These are phyloP conservation scores for Infundibulicybe gibba DNA, from an alignment of 768 basidiomycete genomes.

Conservation along the genomic window DNA sequence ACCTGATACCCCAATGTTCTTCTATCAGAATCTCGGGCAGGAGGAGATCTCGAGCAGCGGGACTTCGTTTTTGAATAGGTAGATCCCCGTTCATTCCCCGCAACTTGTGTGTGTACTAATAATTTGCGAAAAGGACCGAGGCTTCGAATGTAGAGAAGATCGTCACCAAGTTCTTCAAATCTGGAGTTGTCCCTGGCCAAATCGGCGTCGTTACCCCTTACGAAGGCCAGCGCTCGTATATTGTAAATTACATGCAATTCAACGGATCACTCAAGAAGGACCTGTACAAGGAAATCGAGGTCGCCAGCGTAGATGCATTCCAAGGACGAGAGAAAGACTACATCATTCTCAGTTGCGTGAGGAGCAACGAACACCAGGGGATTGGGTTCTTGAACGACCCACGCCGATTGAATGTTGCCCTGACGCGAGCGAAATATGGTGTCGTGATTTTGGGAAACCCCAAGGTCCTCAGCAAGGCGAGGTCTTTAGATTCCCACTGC, in stretches of 20 bases:
- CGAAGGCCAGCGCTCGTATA: slow-evolving; percentile 96
- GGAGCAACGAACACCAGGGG: slow-evolving; percentile 99
- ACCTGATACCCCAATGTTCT: slow-evolving; percentile 98
- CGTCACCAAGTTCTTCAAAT: slow-evolving; percentile 99
- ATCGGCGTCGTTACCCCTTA: slow-evolving; percentile 99
- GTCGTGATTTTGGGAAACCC: slow-evolving; percentile 99
- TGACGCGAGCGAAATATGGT: slow-evolving; percentile 97
- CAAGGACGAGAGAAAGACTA: slow-evolving; percentile 99
- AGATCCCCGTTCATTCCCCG: slow-evolving; percentile 8
- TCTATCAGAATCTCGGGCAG: slow-evolving; percentile 98
- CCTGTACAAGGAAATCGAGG: slow-evolving; percentile 98
- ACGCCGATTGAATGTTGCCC: slow-evolving; percentile 90
- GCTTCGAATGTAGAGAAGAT: slow-evolving; percentile 99
- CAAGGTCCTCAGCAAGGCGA: slow-evolving; percentile 96
- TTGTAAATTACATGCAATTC: slow-evolving; percentile 99
- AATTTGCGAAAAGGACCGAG: slow-evolving; percentile 69
- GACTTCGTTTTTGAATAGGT: slow-evolving; percentile 97
- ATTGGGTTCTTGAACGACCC: slow-evolving; percentile 99
- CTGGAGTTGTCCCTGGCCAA: slow-evolving; percentile 91
- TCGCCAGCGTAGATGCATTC: slow-evolving; percentile 98
- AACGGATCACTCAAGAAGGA: slow-evolving; percentile 99
- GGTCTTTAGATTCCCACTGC: slow-evolving; percentile 11
- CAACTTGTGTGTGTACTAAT: neutral
- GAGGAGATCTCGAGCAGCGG: slow-evolving; percentile 99
- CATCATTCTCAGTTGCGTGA: slow-evolving; percentile 95